Evolutionary conservation across 208 protist species (phyloP).

Genomic region (Acanthamoeba lenticulata): DNA sequence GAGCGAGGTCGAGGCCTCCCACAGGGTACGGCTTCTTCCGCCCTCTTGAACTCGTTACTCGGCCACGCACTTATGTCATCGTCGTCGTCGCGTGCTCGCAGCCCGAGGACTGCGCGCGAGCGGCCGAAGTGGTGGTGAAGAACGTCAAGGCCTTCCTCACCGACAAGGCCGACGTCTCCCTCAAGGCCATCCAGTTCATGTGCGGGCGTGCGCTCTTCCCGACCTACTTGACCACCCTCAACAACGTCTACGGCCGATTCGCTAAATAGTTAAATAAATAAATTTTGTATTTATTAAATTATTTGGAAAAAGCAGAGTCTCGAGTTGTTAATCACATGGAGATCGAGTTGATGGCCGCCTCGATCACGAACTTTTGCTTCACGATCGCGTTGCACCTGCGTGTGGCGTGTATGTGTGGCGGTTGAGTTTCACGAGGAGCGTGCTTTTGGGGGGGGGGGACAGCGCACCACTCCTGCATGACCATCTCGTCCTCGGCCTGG

Average conservation of each 20-base stretch:
- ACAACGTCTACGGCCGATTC: slow-evolving; percentile 44
- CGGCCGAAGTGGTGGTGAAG: slow-evolving; percentile 22
- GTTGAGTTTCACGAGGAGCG: background rate
- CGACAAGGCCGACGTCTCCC: background rate
- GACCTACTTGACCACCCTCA: background rate
- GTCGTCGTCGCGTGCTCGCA: background rate
- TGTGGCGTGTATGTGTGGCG: background rate
- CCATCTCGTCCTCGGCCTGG: slow-evolving; percentile 36
- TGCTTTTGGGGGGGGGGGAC: background rate
- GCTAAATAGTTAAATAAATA: slow-evolving; percentile 27
- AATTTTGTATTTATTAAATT: no score
- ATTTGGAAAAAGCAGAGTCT: background rate
- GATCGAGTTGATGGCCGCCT: slow-evolving; percentile 66
- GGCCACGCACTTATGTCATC: background rate
- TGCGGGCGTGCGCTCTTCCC: background rate
- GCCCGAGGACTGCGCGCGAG: slow-evolving; percentile 5
- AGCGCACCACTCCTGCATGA: slow-evolving; percentile 55
- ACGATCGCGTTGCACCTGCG: slow-evolving; percentile 66
- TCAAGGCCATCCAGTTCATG: slow-evolving; percentile 15
- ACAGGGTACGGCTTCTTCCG: background rate
- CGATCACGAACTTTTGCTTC: slow-evolving; percentile 70
- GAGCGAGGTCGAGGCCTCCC: background rate
- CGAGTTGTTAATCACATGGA: background rate
- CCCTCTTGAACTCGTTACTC: background rate
- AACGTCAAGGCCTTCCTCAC: slow-evolving; percentile 28